phyloP scores from a whole-genome alignment of 108 stramenopile species.

The Chaetoceros muelleri region DNA sequence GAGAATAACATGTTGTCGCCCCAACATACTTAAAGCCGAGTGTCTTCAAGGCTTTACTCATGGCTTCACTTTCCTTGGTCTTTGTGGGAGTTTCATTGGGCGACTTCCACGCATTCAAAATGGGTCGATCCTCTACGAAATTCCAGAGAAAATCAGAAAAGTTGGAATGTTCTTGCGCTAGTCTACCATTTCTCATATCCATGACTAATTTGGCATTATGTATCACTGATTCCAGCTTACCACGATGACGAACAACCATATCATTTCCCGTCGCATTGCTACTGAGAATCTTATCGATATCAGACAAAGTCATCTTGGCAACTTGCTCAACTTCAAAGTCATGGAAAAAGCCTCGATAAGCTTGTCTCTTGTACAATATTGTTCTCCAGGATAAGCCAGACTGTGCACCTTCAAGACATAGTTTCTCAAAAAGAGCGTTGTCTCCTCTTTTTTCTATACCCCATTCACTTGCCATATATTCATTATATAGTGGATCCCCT shows the following conservation, averaged over 20 bases:
- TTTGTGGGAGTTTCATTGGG: slow-evolving; percentile 20
- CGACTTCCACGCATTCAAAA: slow-evolving; percentile 24
- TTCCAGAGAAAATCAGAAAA: slow-evolving; percentile 36
- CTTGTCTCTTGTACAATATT: slow-evolving; percentile 53
- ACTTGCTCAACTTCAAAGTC: slow-evolving; percentile 52
- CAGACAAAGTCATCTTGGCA: slow-evolving; percentile 27
- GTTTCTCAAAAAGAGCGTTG: slow-evolving; percentile 45
- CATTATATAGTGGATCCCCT: slow-evolving; percentile 32
- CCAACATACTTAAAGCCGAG: slow-evolving; percentile 50
- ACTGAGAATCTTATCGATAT: slow-evolving; percentile 25
- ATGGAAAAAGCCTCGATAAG: slow-evolving; percentile 41
- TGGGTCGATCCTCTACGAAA: slow-evolving; percentile 51
- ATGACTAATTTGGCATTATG: slow-evolving; percentile 40
- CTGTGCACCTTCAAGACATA: slow-evolving; percentile 59
- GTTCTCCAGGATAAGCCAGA: slow-evolving; percentile 65
- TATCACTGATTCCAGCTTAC: slow-evolving; percentile 41
- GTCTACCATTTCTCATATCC: slow-evolving; percentile 5
- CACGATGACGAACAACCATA: slow-evolving; percentile 42
- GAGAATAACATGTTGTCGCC: slow-evolving; percentile 42
- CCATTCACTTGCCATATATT: slow-evolving; percentile 56
- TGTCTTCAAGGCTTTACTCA: slow-evolving; percentile 48
- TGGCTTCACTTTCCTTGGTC: slow-evolving; percentile 29
- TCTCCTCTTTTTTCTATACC: slow-evolving; percentile 43
- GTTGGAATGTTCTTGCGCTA: background rate
- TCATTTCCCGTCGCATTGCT: slow-evolving; percentile 9